Evolutionary conservation across 2,329 filamentous ascomycete species (phyloP), one percentile per base, ranked within the genome.

Genomic region (Penicillium hordei): DNA sequence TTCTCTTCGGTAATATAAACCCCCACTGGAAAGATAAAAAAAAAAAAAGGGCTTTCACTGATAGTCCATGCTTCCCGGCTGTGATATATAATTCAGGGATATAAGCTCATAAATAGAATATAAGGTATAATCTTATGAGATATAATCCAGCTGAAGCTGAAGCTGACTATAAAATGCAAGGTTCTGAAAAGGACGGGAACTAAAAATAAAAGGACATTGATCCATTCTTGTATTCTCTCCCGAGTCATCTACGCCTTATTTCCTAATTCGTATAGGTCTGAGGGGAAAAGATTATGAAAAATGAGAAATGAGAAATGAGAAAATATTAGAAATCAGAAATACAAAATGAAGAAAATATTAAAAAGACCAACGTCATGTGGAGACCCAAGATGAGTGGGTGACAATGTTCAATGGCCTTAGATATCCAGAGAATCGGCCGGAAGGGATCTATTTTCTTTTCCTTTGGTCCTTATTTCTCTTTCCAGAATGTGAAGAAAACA

Each of bases 311-410:
- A 48, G 19, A 23, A 33, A 48, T 45, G 2, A 17, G 33, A 34
- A 33, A 34, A 15, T 34, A 34, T 38, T 13, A 38, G n/a, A 19
- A 19, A 39, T 38, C 5, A 15, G 15, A 31, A 43, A 44, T 29
- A 3, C 12, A 19, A 50, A 15, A 15, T 1, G 25, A 19, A 19
- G 5, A 12, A 10, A 19, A 33, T 4, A 27, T 43, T 43, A 33
- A 19, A n/a, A 42, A 17, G 12, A 10, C 21, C 8, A 50, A 45
- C 50, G 50, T 45, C 50, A 52, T 52, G 40, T 45, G 50, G 50
- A 25, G 38, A 23, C 13, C 13, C 21, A 44, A 25, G 10, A 36
- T 9, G 5, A 19, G 43, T 42, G 39, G 39, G 12, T 31, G 12
- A 33, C 19, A 31, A 21, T 48, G 10, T 23, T 48, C 29, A 31